These are phyloP conservation scores for Schoenoplectus triqueter DNA, from an alignment of 202 grass and related monocot genomes.

Conservation along the genomic window DNA sequence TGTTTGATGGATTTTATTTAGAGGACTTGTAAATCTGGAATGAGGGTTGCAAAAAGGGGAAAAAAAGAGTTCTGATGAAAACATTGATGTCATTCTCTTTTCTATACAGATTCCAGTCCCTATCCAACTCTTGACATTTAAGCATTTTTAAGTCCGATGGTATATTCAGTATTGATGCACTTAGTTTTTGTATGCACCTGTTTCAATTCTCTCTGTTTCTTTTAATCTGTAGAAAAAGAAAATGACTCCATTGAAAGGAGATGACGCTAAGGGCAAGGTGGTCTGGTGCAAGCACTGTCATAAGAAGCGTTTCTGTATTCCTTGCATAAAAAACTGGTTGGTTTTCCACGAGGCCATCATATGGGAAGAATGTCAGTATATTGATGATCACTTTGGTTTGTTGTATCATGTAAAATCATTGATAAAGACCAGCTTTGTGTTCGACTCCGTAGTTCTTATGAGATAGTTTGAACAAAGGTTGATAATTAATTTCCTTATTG, in stretches of 20 bases:
- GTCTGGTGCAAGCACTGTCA: constrained; percentile 56
- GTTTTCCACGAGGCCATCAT: background rate
- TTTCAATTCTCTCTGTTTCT: background rate
- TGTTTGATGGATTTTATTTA: background rate
- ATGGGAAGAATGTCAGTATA: too few species aligned
- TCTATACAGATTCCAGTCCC: too few species aligned
- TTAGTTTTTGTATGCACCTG: background rate
- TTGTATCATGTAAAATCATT: too few species aligned
- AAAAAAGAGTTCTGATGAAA: background rate
- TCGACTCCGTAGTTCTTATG: too few species aligned
- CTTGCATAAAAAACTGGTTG: constrained; percentile 65
- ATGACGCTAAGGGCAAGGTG: constrained; percentile 59
- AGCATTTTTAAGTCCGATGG: too few species aligned
- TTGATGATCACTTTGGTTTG: too few species aligned
- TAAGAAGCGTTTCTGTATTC: constrained; percentile 57
- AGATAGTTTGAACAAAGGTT: too few species aligned
- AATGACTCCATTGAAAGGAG: constrained; percentile 40
- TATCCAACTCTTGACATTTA: too few species aligned
- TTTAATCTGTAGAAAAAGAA: constrained; percentile 49
- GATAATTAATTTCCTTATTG: too few species aligned
- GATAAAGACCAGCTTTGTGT: too few species aligned
- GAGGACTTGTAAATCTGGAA: constrained; percentile 1
- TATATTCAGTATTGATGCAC: too few species aligned
- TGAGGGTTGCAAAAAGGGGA: background rate
- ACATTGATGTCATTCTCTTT: background rate